A percentile compares a stretch with the other conserved stretches of the same genome.
Evolutionary conservation across 352 stramenopile genomes (phyloP).

Genomic region (Pythium grandisporangium): DNA sequence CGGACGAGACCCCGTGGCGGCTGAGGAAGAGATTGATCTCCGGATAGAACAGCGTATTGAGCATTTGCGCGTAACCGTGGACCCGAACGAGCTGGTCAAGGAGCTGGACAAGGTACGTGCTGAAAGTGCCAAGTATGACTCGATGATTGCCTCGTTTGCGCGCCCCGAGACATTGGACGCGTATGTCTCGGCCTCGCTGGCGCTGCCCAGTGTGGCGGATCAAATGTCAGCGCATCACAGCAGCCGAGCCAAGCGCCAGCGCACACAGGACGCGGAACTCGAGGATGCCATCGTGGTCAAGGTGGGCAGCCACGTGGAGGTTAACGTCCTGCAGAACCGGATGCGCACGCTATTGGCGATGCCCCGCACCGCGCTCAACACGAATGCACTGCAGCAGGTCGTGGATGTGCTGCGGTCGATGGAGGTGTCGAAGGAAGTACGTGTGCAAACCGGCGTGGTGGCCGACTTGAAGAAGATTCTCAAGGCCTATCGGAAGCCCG

Average conservation of each 20-base stretch:
- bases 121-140: slow-evolving; percentile 56
- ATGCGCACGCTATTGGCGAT: slow-evolving; percentile 54
- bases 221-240: slow-evolving; percentile 10
- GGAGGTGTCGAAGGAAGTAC: slow-evolving; percentile 62
- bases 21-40: slow-evolving; percentile 70
- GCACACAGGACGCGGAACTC: slow-evolving; percentile 53
- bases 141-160: slow-evolving; percentile 55
- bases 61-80: slow-evolving; percentile 46
- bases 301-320: slow-evolving; percentile 40
- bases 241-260: slow-evolving; percentile 36
- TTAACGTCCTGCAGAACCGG: slow-evolving; percentile 58
- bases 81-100: slow-evolving; percentile 75
- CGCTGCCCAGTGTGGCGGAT: slow-evolving; percentile 34
- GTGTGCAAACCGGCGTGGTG: slow-evolving; percentile 58
- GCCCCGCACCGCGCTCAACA: slow-evolving; percentile 41
- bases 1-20: slow-evolving; percentile 38
- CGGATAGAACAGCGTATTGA: slow-evolving; percentile 75
- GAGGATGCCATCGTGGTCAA: slow-evolving; percentile 65
- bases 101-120: slow-evolving; percentile 63
- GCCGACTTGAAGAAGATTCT: slow-evolving; percentile 72
- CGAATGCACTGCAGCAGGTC: slow-evolving; percentile 66
- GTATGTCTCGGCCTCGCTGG: slow-evolving; percentile 45
- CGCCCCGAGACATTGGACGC: slow-evolving; percentile 41
- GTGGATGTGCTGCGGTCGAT: slow-evolving; percentile 72
- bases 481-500: slow-evolving; percentile 75